A percentile compares a stretch with the other conserved stretches of the same genome.
These are phyloP conservation scores for Cladophialophora immunda DNA, from an alignment of 2,329 filamentous ascomycete genomes.

Conservation along the genomic window DNA sequence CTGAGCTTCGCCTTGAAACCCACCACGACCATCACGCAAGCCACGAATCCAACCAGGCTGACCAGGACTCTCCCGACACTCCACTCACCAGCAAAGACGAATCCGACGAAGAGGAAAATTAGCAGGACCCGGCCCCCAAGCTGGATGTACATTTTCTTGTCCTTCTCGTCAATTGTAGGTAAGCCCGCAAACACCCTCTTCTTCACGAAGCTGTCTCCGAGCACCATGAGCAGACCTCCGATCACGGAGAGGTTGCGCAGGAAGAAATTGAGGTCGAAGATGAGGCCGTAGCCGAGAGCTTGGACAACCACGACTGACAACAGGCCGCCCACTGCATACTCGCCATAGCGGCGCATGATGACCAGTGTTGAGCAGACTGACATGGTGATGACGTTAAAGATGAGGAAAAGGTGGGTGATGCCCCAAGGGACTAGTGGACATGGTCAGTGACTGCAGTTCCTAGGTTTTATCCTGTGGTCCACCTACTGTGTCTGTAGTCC, in stretches of 20 bases:
- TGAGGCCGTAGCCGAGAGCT: constrained; percentile 94
- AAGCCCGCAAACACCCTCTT: constrained; percentile 98
- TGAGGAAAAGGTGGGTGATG: constrained; percentile 90
- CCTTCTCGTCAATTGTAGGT: constrained; percentile 95
- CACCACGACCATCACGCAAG: constrained; percentile 98
- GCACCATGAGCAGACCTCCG: constrained; percentile 95
- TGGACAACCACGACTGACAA: constrained; percentile 91
- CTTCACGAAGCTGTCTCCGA: constrained; percentile 97
- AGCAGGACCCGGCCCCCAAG: constrained; percentile 92
- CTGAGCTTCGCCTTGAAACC: constrained; percentile 99
- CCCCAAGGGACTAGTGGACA: constrained; percentile 76
- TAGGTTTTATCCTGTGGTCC: constrained; percentile 18
- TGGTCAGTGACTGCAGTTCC: constrained; percentile 32
- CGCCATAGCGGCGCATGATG: constrained; percentile 90
- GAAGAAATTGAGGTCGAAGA: constrained; percentile 99
- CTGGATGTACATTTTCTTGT: constrained; percentile 99
- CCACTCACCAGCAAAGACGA: constrained; percentile 95
- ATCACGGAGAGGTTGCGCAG: constrained; percentile 97
- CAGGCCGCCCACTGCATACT: constrained; percentile 89
- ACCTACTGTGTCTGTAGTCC: constrained; percentile 67
- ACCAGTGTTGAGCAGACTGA: constrained; percentile 80
- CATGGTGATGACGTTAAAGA: constrained; percentile 92
- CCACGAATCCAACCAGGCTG: constrained; percentile 83
- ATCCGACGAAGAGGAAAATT: constrained; percentile 97
- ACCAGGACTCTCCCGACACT: constrained; percentile 86